Evolutionary conservation across 345 rosid species (phyloP).

Genomic region (Viola odorata): DNA sequence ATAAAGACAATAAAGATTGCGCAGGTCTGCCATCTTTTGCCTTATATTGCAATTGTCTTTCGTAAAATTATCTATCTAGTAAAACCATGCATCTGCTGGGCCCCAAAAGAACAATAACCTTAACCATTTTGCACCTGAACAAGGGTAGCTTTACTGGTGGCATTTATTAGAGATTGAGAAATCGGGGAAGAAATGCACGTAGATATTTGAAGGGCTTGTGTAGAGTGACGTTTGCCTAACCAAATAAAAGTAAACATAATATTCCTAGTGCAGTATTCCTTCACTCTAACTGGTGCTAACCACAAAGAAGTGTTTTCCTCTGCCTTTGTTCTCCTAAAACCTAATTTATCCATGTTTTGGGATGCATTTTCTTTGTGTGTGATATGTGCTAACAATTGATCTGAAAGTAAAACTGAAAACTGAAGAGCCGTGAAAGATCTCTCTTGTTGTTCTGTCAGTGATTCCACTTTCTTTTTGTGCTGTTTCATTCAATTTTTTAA

Average conservation of each 20-base stretch:
- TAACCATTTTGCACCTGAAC: background rate
- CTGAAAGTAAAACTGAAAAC: background rate
- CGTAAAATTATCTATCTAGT: background rate
- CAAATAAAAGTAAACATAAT: background rate
- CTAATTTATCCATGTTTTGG: no score
- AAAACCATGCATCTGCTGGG: background rate
- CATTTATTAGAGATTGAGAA: background rate
- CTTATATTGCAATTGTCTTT: background rate
- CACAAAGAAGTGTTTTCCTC: no score
- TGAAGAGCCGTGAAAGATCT: background rate
- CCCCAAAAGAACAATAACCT: background rate
- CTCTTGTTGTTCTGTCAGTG: background rate
- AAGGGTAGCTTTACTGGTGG: background rate
- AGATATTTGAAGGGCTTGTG: background rate
- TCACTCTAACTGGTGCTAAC: no score
- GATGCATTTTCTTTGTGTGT: background rate
- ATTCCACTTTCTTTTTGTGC: background rate
- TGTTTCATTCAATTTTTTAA: background rate
- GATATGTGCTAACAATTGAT: background rate
- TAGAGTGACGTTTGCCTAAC: background rate
- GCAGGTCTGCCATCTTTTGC: constrained; percentile 48
- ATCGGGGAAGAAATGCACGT: background rate
- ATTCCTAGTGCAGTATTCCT: no score
- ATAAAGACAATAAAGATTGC: constrained; percentile 76
- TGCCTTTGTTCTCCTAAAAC: no score